Percentiles rank a stretch among this genome's conserved stretches.
Evolutionary conservation across 768 basidiomycete species (phyloP).

Genomic region (Rhodotorula sphaerocarpa): DNA sequence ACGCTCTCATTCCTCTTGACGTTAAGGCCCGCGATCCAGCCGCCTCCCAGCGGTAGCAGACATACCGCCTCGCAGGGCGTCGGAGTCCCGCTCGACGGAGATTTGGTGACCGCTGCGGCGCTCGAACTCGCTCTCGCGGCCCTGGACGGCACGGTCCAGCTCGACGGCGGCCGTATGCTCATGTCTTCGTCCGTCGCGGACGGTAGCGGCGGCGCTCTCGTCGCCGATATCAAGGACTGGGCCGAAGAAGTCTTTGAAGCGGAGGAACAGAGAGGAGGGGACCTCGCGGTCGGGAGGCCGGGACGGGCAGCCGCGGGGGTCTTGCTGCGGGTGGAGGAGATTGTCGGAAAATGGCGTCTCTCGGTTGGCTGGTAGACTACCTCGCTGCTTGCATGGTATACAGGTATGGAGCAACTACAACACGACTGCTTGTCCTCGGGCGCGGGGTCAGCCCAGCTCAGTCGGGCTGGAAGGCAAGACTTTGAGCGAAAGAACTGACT

Average conservation of each 20-base stretch:
- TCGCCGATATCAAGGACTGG: conserved; percentile 53
- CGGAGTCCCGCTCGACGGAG: conserved; percentile 45
- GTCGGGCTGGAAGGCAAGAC: too few relatives aligned
- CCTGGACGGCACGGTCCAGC: conserved; percentile 63
- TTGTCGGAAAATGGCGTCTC: conserved; percentile 60
- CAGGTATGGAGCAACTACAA: neutral
- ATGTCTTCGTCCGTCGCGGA: conserved; percentile 59
- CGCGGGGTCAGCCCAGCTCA: too few relatives aligned
- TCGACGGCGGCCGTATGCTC: conserved; percentile 68
- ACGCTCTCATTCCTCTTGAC: conserved; percentile 74
- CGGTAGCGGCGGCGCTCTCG: conserved; percentile 52
- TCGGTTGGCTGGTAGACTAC: conserved; percentile 48
- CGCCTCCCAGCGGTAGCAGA: neutral
- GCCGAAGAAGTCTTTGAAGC: conserved; percentile 42
- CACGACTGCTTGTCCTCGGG: too few relatives aligned
- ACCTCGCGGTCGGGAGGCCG: conserved; percentile 52
- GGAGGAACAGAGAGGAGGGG: conserved; percentile 40
- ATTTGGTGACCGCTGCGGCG: conserved; percentile 62
- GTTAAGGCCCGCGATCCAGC: conserved; percentile 48
- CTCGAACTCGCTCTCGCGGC: conserved; percentile 70
- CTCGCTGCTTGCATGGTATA: too few relatives aligned
- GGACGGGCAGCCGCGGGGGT: conserved; percentile 69
- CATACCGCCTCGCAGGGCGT: too few relatives aligned
- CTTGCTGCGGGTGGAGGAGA: conserved; percentile 66
- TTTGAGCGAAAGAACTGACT: too few relatives aligned